These are phyloP conservation scores for Taiozyma sp. DNA, from an alignment of 1,139 yeast species.

Conservation along the genomic window DNA sequence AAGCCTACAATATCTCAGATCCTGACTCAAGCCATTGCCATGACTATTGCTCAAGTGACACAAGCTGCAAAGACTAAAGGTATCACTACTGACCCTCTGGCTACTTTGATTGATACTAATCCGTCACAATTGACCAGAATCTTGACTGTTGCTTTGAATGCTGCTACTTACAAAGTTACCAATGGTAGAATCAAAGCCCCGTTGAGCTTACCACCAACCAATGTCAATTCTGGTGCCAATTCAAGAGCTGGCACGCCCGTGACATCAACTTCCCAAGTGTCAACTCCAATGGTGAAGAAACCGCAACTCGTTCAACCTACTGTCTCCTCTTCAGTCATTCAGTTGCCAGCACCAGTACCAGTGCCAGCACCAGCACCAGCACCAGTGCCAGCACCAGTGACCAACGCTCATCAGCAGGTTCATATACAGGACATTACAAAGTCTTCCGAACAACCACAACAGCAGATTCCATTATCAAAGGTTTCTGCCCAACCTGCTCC, in stretches of 20 bases:
- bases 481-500: neutral
- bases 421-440: no score
- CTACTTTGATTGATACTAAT: slow-evolving; percentile 78
- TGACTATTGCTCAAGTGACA: slow-evolving; percentile 86
- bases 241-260: neutral
- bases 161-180: slow-evolving; percentile 64
- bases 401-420: neutral
- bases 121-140: slow-evolving; percentile 85
- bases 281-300: neutral
- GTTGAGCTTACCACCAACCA: slow-evolving; percentile 27
- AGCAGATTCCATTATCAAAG: neutral
- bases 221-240: slow-evolving; percentile 2
- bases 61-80: slow-evolving; percentile 86
- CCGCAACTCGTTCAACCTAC: neutral
- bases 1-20: slow-evolving; percentile 74
- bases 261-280: neutral
- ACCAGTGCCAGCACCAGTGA: neutral
- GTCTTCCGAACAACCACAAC: no score
- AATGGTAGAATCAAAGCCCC: slow-evolving; percentile 37
- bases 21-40: slow-evolving; percentile 87
- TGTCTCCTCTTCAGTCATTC: neutral
- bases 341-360: neutral
- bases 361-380: no score
- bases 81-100: slow-evolving; percentile 73
- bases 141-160: slow-evolving; percentile 77